Evolutionary conservation across 257 asterid species (phyloP), one percentile per base, ranked within the genome.

Genomic region (Lithospermum erythrorhizon): DNA sequence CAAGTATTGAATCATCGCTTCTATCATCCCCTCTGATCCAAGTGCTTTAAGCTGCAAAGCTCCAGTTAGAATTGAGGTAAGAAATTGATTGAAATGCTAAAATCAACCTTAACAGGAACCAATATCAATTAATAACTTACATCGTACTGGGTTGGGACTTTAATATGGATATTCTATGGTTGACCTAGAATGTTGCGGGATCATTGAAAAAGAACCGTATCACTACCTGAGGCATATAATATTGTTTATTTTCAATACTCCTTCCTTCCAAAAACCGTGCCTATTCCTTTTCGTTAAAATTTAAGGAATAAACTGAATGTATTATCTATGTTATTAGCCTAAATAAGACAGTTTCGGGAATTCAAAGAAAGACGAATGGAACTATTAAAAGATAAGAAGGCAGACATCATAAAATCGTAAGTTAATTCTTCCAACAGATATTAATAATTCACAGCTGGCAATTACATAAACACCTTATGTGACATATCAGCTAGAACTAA

Each of bases 11-110:
- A 78, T 57, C 79, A 87, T 75, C 74, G 85, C 86, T 64, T 65
- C 72, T 61, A 70, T 66, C 89, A 85, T 77, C 68, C 95, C 95
- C 76, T 85, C 96, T 69, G 75, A 65, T 65, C 96, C 96, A 71
- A 87, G 80, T 63, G 94, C 91, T 74, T 69, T 79, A 73, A 90
- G 72, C 97, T 90, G 82, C 71, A 70, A 64, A 69, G 70, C 72
- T 68, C 61, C 70, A 55, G 19, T 30, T n/a, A 63, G 29, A 55
- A 37, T 63, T 45, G 18, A 17, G 23, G 20, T 59, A 45, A 10
- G 4, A 63, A 65, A 58, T 59, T 29, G 29, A 41, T 45, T 27
- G 20, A 18, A 37, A 53, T 23, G 54, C 14, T 23, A 57, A 57
- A 32, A 49, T 18, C 32, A 35, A 19, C 6, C 55, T 30, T 53